Evolutionary conservation across 2,329 filamentous ascomycete genomes (phyloP).

Genomic region (Tolypocladium capitatum): DNA sequence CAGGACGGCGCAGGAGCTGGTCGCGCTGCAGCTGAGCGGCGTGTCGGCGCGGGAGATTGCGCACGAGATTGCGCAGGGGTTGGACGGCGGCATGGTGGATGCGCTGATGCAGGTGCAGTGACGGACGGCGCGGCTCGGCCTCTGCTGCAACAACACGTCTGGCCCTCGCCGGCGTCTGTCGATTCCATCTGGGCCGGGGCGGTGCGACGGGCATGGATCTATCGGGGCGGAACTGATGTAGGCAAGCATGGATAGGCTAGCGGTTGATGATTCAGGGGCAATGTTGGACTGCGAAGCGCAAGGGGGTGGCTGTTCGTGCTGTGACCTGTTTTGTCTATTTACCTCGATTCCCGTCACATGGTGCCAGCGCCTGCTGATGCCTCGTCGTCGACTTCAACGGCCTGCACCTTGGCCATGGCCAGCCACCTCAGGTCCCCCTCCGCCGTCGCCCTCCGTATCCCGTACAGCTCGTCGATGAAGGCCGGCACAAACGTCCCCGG

Average conservation of each 20-base stretch:
- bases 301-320: too few relatives aligned
- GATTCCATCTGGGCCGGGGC: too few relatives aligned
- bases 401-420: conserved; percentile 33
- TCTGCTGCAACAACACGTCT: too few relatives aligned
- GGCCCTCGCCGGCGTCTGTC: too few relatives aligned
- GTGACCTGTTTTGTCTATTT: neutral
- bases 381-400: conserved; percentile 16
- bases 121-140: neutral
- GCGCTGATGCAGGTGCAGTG: neutral
- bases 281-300: too few relatives aligned
- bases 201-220: too few relatives aligned
- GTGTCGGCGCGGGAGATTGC: conserved; percentile 11
- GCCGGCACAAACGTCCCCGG: conserved; percentile 79
- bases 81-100: conserved; percentile 8
- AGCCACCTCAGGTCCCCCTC: conserved; percentile 38
- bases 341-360: neutral
- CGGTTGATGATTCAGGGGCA: too few relatives aligned
- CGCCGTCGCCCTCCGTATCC: conserved; percentile 33
- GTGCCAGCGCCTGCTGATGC: neutral
- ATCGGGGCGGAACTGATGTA: too few relatives aligned
- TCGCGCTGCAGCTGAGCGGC: conserved; percentile 15
- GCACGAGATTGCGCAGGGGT: conserved; percentile 8
- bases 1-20: conserved; percentile 15
- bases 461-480: conserved; percentile 61
- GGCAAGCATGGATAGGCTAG: too few relatives aligned